These are phyloP conservation scores for Zygnema circumcarinatum DNA, from an alignment of 139 green algal species.

Conservation along the genomic window DNA sequence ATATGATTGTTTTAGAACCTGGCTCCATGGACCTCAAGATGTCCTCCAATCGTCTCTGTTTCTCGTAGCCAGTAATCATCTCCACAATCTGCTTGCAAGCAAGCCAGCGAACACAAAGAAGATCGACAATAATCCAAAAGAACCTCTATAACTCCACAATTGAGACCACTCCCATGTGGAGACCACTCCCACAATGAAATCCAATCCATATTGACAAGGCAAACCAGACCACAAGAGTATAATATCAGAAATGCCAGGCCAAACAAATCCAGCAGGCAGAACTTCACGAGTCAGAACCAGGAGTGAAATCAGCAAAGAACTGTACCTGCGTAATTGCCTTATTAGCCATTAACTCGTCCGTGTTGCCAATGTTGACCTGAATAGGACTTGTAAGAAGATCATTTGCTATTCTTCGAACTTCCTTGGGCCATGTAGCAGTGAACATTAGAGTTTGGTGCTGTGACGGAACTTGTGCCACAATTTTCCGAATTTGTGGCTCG, in stretches of 20 bases:
- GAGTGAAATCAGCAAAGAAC: too few species aligned
- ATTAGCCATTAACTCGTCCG: constrained; percentile 89
- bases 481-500: constrained; percentile 91
- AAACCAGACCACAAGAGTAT: too few species aligned
- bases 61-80: constrained; percentile 69
- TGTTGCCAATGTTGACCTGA: constrained; percentile 89
- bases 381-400: constrained; percentile 69
- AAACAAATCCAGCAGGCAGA: too few species aligned
- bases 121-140: too few species aligned
- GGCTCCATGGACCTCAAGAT: constrained; percentile 74
- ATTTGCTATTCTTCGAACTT: constrained; percentile 61
- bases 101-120: too few species aligned
- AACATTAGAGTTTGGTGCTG: constrained; percentile 67
- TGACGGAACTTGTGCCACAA: constrained; percentile 57
- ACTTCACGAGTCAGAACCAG: too few species aligned
- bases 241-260: too few species aligned
- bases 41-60: constrained; percentile 70
- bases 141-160: too few species aligned
- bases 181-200: too few species aligned
- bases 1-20: constrained; percentile 84
- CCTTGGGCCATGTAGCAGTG: constrained; percentile 67
- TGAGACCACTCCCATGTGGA: too few species aligned
- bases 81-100: constrained; percentile 63
- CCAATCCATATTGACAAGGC: too few species aligned
- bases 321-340: constrained; percentile 87